These are phyloP conservation scores for Penicillium psychrofluorescens DNA, from an alignment of 495 filamentous ascomycete species.

Conservation along the genomic window DNA sequence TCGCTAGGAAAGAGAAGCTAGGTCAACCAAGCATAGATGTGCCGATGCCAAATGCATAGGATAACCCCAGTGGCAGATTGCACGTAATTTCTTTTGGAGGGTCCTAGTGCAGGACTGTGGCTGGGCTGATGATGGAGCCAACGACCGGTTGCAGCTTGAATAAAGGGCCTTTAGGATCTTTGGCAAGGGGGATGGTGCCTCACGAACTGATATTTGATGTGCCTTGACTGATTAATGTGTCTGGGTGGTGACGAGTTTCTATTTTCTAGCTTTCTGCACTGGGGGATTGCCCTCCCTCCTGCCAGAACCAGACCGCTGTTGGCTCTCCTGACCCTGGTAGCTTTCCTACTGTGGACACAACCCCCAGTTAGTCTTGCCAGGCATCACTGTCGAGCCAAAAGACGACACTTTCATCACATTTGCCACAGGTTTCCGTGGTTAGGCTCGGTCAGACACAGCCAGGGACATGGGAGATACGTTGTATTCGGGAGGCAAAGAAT, in stretches of 20 bases:
- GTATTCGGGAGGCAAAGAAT: conserved; percentile 19
- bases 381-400: conserved; percentile 4
- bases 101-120: conserved; percentile 1
- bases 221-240: too few species aligned
- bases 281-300: too few species aligned
- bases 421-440: conserved; percentile 29
- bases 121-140: conserved; percentile 3
- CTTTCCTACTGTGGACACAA: conserved; percentile 3
- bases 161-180: too few species aligned
- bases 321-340: conserved; percentile 15
- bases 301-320: neutral
- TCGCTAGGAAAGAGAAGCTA: neutral
- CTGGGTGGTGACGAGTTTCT: too few species aligned
- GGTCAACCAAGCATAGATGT: neutral
- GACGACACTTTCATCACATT: conserved; percentile 3
- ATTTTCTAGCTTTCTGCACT: too few species aligned
- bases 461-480: conserved; percentile 23
- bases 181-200: too few species aligned
- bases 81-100: conserved; percentile 8
- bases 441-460: conserved; percentile 18
- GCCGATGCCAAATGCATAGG: neutral
- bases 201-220: neutral
- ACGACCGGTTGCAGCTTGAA: too few species aligned
- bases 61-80: neutral
- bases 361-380: neutral